These are phyloP conservation scores for Fonsecaea nubica DNA, from an alignment of 2,329 filamentous ascomycete genomes.

Conservation along the genomic window DNA sequence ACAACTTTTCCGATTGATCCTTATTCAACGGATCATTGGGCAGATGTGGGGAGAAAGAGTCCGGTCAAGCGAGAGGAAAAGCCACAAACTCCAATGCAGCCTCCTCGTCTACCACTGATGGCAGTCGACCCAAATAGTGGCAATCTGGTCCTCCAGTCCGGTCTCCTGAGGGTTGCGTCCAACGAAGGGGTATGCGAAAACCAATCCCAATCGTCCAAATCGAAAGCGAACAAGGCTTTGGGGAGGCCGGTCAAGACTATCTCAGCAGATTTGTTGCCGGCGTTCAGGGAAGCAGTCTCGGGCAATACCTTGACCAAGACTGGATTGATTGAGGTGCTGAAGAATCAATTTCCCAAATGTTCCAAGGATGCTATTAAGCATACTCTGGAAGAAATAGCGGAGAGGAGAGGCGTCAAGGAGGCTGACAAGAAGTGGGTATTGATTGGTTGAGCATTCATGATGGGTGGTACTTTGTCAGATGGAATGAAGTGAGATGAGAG, in stretches of 20 bases:
- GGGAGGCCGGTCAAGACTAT: constrained; percentile 49
- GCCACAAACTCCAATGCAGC: constrained; percentile 41
- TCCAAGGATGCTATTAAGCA: constrained; percentile 73
- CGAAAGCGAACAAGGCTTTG: constrained; percentile 9
- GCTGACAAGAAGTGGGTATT: constrained; percentile 70
- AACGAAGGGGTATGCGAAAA: constrained; percentile 12
- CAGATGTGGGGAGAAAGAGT: constrained; percentile 30
- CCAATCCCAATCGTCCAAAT: constrained; percentile 15
- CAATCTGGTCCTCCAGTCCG: constrained; percentile 4
- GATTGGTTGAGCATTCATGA: constrained; percentile 16
- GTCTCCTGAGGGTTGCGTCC: neutral
- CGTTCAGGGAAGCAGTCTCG: constrained; percentile 73
- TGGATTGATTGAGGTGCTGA: constrained; percentile 75
- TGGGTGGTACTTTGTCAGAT: neutral
- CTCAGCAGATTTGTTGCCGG: constrained; percentile 64
- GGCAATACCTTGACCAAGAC: constrained; percentile 75
- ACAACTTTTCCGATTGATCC: constrained; percentile 72
- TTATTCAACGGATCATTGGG: constrained; percentile 83
- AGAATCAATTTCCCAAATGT: constrained; percentile 74
- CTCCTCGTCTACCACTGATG: constrained; percentile 41
- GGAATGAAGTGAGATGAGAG: neutral
- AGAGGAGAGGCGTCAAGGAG: constrained; percentile 66
- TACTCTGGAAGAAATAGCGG: constrained; percentile 71
- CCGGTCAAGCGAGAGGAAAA: constrained; percentile 34
- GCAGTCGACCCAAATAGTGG: constrained; percentile 34